Base-by-base conservation (phyloP, 768 basidiomycete species). In the Tremella fuciformis region DNA sequence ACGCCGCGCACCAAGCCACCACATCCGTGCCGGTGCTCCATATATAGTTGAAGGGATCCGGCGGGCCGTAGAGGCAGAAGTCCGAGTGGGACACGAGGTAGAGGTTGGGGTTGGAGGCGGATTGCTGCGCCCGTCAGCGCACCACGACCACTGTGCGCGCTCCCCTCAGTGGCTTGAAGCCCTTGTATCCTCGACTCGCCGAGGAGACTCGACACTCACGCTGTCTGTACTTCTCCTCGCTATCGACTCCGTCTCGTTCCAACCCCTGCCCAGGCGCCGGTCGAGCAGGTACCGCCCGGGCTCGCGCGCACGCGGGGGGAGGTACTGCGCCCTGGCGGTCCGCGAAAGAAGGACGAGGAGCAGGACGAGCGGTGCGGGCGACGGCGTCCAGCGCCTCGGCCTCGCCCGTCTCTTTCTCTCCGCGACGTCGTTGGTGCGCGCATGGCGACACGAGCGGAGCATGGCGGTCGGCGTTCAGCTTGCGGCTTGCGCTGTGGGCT, bases 21-120 rank as follows among this genome's bases (percentile, higher is more conserved):
- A 67, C 72, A 16, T 65, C 53, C n/a, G 48, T 24, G 1, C 55
- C 57, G 3, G 60, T 44, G 2, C 52, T 55, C 40, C 49, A 60
- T 9, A 71, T 58, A 4, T 53, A 37, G 13, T 44, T 38, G 22
- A 62, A 60, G 16, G 67, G 64, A 26, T 64, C 60, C 0, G 59
- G 16, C 2, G 69, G 69, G 7, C 66, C 71, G 38, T 55, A 70
- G 13, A 73, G 41, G 50, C 71, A 73, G 49, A 73, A 70, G 53
- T 73, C 69, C 8, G n/a, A n/a, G 22, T 46, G 42, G n/a, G 42
- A 46, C 8, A 46, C 22, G n/a, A 46, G 22, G n/a, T 22, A 46
- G n/a, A 46, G 22, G 22, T 46, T 46, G 22, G 42, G 42, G 22
- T 46, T 46, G 42, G n/a, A 18, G 42, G 42, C n/a, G 22, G 42